phyloP scores from a whole-genome alignment of 495 filamentous ascomycete genomes.

The Penicillium paradoxum region DNA sequence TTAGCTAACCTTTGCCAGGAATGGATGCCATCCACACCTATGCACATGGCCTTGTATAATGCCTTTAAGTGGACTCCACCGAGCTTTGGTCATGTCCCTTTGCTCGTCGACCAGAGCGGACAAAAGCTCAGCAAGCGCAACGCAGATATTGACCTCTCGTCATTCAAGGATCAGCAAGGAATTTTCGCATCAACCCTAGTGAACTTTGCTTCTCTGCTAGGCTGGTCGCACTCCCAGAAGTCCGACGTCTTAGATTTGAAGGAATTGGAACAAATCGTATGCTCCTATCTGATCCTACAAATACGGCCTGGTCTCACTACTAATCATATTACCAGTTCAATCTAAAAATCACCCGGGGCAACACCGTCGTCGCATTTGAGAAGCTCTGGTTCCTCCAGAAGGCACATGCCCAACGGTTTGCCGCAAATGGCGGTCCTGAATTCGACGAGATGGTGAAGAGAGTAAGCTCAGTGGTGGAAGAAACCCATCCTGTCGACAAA shows the following conservation, averaged over 20 bases:
- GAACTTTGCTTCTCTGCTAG: slow-evolving; percentile 81
- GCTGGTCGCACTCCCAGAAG: slow-evolving; percentile 69
- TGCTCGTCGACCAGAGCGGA: slow-evolving; percentile 67
- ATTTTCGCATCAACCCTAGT: slow-evolving; percentile 69
- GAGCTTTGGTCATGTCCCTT: slow-evolving; percentile 78
- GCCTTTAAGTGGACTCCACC: slow-evolving; percentile 88
- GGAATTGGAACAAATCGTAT: slow-evolving; percentile 63
- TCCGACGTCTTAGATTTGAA: slow-evolving; percentile 66
- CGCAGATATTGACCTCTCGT: slow-evolving; percentile 61
- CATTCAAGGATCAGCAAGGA: slow-evolving; percentile 58
- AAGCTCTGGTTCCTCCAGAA: slow-evolving; percentile 81
- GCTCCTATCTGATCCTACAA: slow-evolving; percentile 7
- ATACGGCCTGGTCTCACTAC: not conserved
- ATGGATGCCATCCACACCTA: slow-evolving; percentile 92
- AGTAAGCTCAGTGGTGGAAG: slow-evolving; percentile 29
- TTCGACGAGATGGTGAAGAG: slow-evolving; percentile 48
- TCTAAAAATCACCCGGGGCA: slow-evolving; percentile 80
- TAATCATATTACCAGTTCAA: slow-evolving; percentile 53
- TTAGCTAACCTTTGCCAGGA: slow-evolving; percentile 44
- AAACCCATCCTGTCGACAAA: slow-evolving; percentile 22
- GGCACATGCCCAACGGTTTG: slow-evolving; percentile 54
- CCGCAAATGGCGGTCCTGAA: slow-evolving; percentile 25
- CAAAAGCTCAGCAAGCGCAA: slow-evolving; percentile 91
- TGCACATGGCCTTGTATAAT: slow-evolving; percentile 80
- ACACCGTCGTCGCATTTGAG: slow-evolving; percentile 74